phyloP scores from a whole-genome alignment of 257 asterid species.

The Mitragyna speciosa region DNA sequence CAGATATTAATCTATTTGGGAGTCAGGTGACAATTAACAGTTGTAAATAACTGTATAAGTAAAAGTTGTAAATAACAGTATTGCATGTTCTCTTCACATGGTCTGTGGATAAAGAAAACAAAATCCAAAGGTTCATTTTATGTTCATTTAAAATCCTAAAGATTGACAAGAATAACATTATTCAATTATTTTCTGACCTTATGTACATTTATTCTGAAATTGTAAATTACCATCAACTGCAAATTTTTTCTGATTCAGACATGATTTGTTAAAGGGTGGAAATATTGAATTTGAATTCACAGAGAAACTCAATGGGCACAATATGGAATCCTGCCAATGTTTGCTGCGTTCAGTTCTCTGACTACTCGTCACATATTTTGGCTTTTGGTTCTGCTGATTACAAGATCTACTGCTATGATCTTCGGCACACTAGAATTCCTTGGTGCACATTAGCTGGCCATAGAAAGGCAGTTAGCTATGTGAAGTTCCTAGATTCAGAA shows the following conservation, averaged over 20 bases:
- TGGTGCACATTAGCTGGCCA: conserved; percentile 88
- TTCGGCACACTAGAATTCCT: conserved; percentile 69
- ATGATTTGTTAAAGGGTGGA: neutral
- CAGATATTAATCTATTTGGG: neutral
- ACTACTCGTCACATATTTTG: conserved; percentile 62
- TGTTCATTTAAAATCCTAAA: neutral
- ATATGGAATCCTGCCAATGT: conserved; percentile 75
- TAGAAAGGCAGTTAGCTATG: conserved; percentile 75
- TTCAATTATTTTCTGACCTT: neutral
- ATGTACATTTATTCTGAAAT: neutral
- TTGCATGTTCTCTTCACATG: neutral
- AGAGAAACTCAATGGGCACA: conserved; percentile 72
- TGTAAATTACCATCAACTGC: neutral
- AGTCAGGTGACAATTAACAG: neutral
- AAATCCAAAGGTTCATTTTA: neutral
- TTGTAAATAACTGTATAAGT: neutral
- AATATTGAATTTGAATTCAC: conserved; percentile 25
- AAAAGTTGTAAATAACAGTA: too few species aligned
- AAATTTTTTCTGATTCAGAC: conserved; percentile 16
- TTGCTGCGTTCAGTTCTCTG: conserved; percentile 83
- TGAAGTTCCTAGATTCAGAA: conserved; percentile 67
- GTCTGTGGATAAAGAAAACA: neutral
- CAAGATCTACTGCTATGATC: conserved; percentile 79
- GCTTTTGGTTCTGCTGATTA: conserved; percentile 84
- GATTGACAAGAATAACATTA: neutral